Evolutionary conservation across 331 rosid genomes (phyloP).

Genomic region (Quercus lobata): DNA sequence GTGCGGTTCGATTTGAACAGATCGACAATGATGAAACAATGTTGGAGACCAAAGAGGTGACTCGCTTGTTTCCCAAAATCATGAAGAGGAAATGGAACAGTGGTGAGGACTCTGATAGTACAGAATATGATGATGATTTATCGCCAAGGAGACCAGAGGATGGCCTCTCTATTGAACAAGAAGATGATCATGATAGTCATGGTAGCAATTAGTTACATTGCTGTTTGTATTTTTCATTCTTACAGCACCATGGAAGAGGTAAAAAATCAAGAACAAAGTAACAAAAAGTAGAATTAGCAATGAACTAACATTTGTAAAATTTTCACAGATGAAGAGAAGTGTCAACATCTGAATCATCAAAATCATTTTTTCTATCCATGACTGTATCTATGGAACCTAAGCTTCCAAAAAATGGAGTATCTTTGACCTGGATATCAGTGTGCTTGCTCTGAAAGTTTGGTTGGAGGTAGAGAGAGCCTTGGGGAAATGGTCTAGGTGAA

Average conservation of each 20-base stretch:
- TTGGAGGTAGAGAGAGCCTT: constrained; percentile 8
- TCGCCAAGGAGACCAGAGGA: constrained; percentile 45
- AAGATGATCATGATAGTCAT: constrained; percentile 38
- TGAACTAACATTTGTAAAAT: constrained; percentile 13
- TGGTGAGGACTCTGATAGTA: constrained; percentile 43
- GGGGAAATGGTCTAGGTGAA: constrained; percentile 5
- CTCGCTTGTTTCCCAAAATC: constrained; percentile 83
- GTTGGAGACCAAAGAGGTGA: constrained; percentile 51
- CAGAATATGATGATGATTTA: constrained; percentile 58
- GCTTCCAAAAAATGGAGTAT: constrained; percentile 5
- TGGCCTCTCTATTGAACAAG: constrained; percentile 48
- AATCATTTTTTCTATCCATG: constrained; percentile 11
- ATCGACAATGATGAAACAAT: constrained; percentile 39
- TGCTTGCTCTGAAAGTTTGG: constrained; percentile 9
- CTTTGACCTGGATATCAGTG: neutral
- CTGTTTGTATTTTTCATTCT: constrained; percentile 35
- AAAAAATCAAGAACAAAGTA: constrained; percentile 23
- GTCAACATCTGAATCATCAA: constrained; percentile 23
- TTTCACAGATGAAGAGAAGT: constrained; percentile 26
- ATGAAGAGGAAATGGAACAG: constrained; percentile 72
- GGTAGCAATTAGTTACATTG: constrained; percentile 24
- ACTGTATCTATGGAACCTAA: constrained; percentile 11
- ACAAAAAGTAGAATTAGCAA: constrained; percentile 10
- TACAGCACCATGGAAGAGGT: constrained; percentile 35
- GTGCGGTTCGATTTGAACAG: constrained; percentile 89